Percentiles rank a stretch among this genome's conserved stretches.
phyloP scores from a whole-genome alignment of 805 yeast genomes.

The Saccharomycopsis sp. region DNA sequence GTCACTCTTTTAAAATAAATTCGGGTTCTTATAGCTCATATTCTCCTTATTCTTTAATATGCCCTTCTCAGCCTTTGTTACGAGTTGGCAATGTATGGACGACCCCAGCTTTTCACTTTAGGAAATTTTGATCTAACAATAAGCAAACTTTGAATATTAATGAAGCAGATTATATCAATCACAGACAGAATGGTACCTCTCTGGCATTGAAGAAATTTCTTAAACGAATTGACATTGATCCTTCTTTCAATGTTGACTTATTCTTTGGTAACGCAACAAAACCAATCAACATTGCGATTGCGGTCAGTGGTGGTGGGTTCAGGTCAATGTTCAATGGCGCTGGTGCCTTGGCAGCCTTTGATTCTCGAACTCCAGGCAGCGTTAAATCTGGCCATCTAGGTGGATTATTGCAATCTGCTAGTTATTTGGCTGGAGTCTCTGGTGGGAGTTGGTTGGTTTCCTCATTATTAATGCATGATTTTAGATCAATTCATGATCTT shows the following conservation, averaged over 20 bases:
- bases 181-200: constrained; percentile 4
- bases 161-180: constrained; percentile 4
- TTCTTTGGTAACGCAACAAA: constrained; percentile 3
- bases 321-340: constrained; percentile 56
- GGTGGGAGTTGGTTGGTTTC: constrained; percentile 72
- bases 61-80: constrained; percentile 11
- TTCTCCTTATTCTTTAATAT: constrained; percentile 10
- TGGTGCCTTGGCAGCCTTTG: constrained; percentile 48
- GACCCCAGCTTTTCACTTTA: neutral
- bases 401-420: constrained; percentile 47
- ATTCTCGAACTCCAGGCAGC: constrained; percentile 35
- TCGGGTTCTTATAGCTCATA: no score
- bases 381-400: constrained; percentile 33
- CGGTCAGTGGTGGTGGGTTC: constrained; percentile 48
- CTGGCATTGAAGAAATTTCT: constrained; percentile 10
- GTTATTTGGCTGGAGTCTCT: constrained; percentile 58
- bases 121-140: neutral
- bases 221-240: neutral
- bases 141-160: constrained; percentile 10
- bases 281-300: constrained; percentile 32
- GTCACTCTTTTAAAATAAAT: no score
- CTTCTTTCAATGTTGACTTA: constrained; percentile 9
- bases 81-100: constrained; percentile 14
- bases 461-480: constrained; percentile 36
- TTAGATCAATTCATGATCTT: constrained; percentile 50